phyloP scores from a whole-genome alignment of 2,329 filamentous ascomycete species.

The Mollisiaceae sp. region DNA sequence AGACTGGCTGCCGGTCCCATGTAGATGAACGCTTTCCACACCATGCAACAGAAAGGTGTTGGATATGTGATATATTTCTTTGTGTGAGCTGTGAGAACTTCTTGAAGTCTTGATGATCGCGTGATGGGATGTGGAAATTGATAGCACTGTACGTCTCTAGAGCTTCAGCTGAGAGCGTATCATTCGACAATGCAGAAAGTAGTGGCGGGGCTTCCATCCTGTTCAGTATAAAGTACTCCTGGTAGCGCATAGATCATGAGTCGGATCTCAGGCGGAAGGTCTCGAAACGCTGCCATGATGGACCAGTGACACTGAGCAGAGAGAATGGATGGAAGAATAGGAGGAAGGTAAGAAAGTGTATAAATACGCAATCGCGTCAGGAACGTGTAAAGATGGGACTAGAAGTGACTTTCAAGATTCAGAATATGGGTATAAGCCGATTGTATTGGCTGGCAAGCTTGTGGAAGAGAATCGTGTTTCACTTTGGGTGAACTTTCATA shows the following conservation, averaged over 20 bases:
- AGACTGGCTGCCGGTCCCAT: too few relatives aligned
- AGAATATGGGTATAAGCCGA: too few relatives aligned
- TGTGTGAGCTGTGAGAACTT: neutral
- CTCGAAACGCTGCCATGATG: neutral
- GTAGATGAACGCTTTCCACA: neutral
- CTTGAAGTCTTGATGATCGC: neutral
- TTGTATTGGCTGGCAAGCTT: too few relatives aligned
- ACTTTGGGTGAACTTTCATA: too few relatives aligned
- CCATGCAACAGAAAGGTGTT: neutral
- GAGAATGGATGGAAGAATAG: neutral
- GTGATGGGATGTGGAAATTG: neutral
- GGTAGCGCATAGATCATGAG: neutral
- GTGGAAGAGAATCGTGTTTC: too few relatives aligned
- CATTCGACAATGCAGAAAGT: neutral
- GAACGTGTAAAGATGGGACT: too few relatives aligned
- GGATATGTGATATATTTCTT: neutral
- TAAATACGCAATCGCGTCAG: neutral
- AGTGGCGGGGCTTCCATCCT: neutral
- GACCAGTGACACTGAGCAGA: neutral
- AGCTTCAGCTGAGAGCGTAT: neutral
- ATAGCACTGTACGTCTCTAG: neutral
- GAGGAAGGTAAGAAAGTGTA: neutral
- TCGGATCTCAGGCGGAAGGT: neutral
- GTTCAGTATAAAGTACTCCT: neutral
- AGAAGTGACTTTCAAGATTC: too few relatives aligned